Evolutionary conservation across 768 basidiomycete genomes (phyloP), one percentile per base, ranked within the genome.

Genomic region (Lepiota venenata): DNA sequence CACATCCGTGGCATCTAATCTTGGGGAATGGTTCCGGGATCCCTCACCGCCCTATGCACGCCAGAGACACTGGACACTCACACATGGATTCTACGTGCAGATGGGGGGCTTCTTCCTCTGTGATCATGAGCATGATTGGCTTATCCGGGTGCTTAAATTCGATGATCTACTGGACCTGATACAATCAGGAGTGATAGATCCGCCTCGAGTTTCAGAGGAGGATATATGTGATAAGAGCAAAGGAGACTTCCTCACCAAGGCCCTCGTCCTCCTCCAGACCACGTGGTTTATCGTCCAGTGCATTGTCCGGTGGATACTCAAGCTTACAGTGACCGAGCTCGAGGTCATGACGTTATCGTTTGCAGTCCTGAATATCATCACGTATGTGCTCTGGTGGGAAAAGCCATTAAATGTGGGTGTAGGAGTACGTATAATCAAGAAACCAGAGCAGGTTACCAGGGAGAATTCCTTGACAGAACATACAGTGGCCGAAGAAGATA

Each of bases 361-460:
- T 35, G 51, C 51, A 1, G 35, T 32, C 1, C 29, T 44, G 14
- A 52, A 52, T 35, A 43, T 22, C 4, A 27, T 40, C 22, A 44
- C 44, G 41, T 52, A 43, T 32, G 42, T 21, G 18, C 27, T 52
- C 11, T 52, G 51, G 51, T 52, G 51, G 40, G n/a, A 52, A 25
- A 52, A 52, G 29, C 51, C 51, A 14, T 22, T 44, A 5, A 40
- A 44, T 35, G 51, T 52, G 32, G 10, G 32, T 9, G 32, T 32
- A 32, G 32, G 32, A 7, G 32, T 9, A 8, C 2, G 8, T 8
- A 32, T 32, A 9, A 32, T 2, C 8, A 11, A 32, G 32, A 32
- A 32, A 8, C 32, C 10, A 8, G 32, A 4, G 32, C 32, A 3
- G 32, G 32, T 9, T 4, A 32, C 8, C 10, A 2, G 8, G 32